Percentiles rank a stretch among this genome's conserved stretches.
Evolutionary conservation across 345 rosid species (phyloP).

Genomic region (Mangifera indica): DNA sequence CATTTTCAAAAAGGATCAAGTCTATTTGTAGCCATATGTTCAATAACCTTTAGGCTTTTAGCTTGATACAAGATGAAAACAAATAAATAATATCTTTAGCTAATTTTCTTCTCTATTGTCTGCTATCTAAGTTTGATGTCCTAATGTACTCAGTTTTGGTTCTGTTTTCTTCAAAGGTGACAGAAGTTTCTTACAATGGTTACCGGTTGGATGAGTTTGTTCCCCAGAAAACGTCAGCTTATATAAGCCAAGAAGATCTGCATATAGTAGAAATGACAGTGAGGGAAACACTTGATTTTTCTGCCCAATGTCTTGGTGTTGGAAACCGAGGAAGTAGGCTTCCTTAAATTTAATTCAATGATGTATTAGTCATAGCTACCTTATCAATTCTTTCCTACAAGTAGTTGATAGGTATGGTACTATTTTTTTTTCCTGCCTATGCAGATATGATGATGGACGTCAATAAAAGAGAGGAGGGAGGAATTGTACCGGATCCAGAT

Average conservation of each 20-base stretch:
- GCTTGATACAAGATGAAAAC: no score
- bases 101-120: no score
- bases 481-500: conserved; percentile 47
- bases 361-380: background rate
- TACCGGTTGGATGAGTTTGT: conserved; percentile 50
- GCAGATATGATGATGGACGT: conserved; percentile 44
- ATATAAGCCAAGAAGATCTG: conserved; percentile 60
- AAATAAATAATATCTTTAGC: no score
- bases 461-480: conserved; percentile 41
- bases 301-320: conserved; percentile 54
- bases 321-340: conserved; percentile 48
- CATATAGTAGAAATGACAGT: conserved; percentile 63
- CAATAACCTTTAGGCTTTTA: no score
- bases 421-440: background rate
- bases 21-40: no score
- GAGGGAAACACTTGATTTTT: conserved; percentile 64
- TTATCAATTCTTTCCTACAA: background rate
- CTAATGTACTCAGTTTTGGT: background rate
- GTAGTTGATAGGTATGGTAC: background rate
- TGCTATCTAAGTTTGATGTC: background rate
- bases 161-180: conserved; percentile 29
- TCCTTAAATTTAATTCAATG: background rate
- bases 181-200: conserved; percentile 60
- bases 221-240: conserved; percentile 63
- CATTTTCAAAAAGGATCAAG: no score